Evolutionary conservation across 179 eudicot genomes (phyloP).

Genomic region (Carnegiea gigantea): DNA sequence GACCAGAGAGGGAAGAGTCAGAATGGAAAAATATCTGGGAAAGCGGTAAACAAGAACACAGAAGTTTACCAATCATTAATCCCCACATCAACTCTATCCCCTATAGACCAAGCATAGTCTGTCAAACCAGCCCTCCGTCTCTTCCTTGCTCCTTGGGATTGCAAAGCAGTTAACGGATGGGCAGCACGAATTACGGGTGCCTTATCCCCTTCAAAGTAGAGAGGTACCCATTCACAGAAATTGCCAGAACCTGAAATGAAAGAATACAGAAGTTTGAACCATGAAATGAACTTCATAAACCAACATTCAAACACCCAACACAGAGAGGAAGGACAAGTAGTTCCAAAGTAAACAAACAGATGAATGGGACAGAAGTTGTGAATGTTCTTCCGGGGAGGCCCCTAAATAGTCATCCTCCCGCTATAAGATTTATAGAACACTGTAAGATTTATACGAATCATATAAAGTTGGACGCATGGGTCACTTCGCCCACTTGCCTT

Average conservation of each 20-base stretch:
- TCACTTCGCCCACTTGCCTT: background rate
- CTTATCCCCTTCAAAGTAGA: slow-evolving; percentile 56
- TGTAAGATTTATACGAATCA: background rate
- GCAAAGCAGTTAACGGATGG: slow-evolving; percentile 45
- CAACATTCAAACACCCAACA: background rate
- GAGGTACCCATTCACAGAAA: slow-evolving; percentile 76
- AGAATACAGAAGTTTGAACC: background rate
- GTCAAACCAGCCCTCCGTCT: slow-evolving; percentile 75
- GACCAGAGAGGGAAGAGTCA: background rate
- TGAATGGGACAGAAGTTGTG: background rate
- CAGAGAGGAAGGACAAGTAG: background rate
- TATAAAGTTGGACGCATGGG: too few species aligned
- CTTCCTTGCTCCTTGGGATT: slow-evolving; percentile 70
- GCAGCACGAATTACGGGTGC: slow-evolving; percentile 71
- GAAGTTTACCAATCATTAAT: slow-evolving; percentile 63
- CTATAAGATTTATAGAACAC: background rate
- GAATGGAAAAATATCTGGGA: background rate
- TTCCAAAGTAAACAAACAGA: background rate
- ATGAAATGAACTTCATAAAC: background rate
- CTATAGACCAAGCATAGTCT: slow-evolving; percentile 69
- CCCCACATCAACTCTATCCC: slow-evolving; percentile 92
- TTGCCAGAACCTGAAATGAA: slow-evolving; percentile 43
- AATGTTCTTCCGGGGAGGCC: background rate
- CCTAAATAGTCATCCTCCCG: background rate
- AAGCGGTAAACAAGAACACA: background rate